Percentiles rank a stretch among this genome's conserved stretches.
phyloP scores from a whole-genome alignment of 129 eudicot genomes.

The Flaveria ramosissima region DNA sequence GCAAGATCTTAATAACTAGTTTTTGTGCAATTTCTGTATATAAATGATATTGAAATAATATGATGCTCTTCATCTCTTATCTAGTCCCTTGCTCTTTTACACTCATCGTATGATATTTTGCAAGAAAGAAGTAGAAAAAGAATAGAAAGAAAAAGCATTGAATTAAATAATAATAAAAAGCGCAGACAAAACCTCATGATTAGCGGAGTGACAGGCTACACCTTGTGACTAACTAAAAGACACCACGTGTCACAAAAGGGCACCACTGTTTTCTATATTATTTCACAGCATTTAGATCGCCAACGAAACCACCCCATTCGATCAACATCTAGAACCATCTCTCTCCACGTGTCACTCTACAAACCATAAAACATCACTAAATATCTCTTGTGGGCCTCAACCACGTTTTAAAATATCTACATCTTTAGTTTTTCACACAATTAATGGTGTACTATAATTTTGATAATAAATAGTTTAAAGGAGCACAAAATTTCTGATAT shows the following conservation, averaged over 20 bases:
- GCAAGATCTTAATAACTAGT: too few species aligned
- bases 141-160: too few species aligned
- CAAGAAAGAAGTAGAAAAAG: too few species aligned
- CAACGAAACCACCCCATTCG: conserved; percentile 1
- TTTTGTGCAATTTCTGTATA: too few species aligned
- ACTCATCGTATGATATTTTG: too few species aligned
- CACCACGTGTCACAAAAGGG: conserved; percentile 31
- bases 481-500: too few species aligned
- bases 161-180: not conserved
- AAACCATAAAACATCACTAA: conserved; percentile 20
- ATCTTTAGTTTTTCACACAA: not conserved
- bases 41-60: too few species aligned
- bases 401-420: conserved; percentile 15
- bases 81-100: too few species aligned
- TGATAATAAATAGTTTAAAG: too few species aligned
- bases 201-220: conserved; percentile 19
- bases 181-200: conserved; percentile 20
- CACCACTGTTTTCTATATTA: not conserved
- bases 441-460: not conserved
- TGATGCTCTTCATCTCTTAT: too few species aligned
- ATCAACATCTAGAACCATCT: conserved; percentile 13
- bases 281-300: conserved; percentile 6
- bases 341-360: conserved; percentile 20
- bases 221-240: not conserved
- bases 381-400: conserved; percentile 12